These are phyloP conservation scores for Aspergillus egyptiacus DNA, from an alignment of 495 filamentous ascomycete genomes.

Conservation along the genomic window DNA sequence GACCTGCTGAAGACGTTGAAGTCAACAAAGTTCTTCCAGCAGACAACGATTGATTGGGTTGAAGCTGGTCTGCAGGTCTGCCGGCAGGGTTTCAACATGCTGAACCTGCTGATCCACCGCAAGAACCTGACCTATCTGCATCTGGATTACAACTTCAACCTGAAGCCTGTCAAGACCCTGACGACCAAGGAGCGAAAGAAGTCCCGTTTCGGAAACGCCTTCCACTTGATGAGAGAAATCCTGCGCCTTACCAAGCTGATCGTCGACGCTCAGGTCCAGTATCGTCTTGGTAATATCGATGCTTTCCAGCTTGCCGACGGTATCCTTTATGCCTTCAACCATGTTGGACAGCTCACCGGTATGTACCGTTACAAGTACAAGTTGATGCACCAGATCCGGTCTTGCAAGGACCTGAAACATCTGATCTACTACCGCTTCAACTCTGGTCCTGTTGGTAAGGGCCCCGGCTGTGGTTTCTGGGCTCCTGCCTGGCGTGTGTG, in stretches of 20 bases:
- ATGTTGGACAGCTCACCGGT: slow-evolving; percentile 95
- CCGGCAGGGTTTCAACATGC: slow-evolving; percentile 98
- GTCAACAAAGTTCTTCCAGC: slow-evolving; percentile 98
- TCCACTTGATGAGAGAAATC: slow-evolving; percentile 99
- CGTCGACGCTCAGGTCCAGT: slow-evolving; percentile 98
- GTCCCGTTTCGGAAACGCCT: slow-evolving; percentile 98
- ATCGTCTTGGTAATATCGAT: slow-evolving; percentile 96
- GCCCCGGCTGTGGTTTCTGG: slow-evolving; percentile 98
- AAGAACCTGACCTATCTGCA: slow-evolving; percentile 99
- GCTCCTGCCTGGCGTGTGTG: slow-evolving; percentile 98
- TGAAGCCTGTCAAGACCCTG: slow-evolving; percentile 97
- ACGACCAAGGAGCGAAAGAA: slow-evolving; percentile 99
- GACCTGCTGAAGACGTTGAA: slow-evolving; percentile 84
- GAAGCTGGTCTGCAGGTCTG: slow-evolving; percentile 98
- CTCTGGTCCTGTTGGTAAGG: slow-evolving; percentile 94
- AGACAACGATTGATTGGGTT: slow-evolving; percentile 98
- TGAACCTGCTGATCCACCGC: slow-evolving; percentile 94
- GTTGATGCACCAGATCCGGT: slow-evolving; percentile 99
- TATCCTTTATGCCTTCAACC: slow-evolving; percentile 98
- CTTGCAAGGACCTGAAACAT: slow-evolving; percentile 99
- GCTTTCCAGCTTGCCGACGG: slow-evolving; percentile 98
- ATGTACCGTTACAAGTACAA: slow-evolving; percentile 99
- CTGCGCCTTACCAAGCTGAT: slow-evolving; percentile 96
- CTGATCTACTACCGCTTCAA: slow-evolving; percentile 99
- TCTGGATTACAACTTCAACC: slow-evolving; percentile 98